Evolutionary conservation across 2,329 filamentous ascomycete species (phyloP), one percentile per base, ranked within the genome.

Genomic region (Ophiostoma quercus): DNA sequence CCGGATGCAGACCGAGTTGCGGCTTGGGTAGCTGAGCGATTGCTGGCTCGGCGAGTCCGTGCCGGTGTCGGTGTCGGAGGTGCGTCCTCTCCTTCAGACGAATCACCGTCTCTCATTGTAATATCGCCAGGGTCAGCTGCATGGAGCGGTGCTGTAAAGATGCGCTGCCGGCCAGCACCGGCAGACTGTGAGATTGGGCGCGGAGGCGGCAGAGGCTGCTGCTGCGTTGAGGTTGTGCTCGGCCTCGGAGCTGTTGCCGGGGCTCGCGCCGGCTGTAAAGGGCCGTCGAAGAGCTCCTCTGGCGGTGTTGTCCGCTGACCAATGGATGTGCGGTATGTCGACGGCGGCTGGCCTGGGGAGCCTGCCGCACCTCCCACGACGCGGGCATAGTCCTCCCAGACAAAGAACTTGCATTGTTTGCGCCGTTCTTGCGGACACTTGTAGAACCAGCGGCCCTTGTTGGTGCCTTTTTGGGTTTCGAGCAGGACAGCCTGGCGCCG

Each of bases 361-460:
- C 47, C 25, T 1, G 29, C 34, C 7, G 19, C 32, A 41, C 54
- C 68, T 3, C 65, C 66, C 4, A 77, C 76, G 25, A 72, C 68
- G 43, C 74, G 71, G 11, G 81, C 80, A 1, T 77, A 76, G 8
- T 83, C 79, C n/a, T 78, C 76, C 79, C 79, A 84, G 29, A 83
- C 73, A 71, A 83, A 84, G 74, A 84, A 82, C 7, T 74, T 69
- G 74, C 83, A 84, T 66, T 29, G 25, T 29, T 77, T 76, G 8
- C 68, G 54, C 0, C 71, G 75, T 8, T 75, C 74, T n/a, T 74
- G 70, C 7, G 74, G 73, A 73, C 83, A 84, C 11, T 76, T 78
- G 75, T 79, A 83, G 74, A 82, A 84, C 67, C 75, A 77, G 67
- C 76, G 79, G 32, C 81, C 82, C 63, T 79, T 76, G 74, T 83